These are phyloP conservation scores for Debaryomycetaceae sp. DNA, from an alignment of 1,139 yeast genomes.

Conservation along the genomic window DNA sequence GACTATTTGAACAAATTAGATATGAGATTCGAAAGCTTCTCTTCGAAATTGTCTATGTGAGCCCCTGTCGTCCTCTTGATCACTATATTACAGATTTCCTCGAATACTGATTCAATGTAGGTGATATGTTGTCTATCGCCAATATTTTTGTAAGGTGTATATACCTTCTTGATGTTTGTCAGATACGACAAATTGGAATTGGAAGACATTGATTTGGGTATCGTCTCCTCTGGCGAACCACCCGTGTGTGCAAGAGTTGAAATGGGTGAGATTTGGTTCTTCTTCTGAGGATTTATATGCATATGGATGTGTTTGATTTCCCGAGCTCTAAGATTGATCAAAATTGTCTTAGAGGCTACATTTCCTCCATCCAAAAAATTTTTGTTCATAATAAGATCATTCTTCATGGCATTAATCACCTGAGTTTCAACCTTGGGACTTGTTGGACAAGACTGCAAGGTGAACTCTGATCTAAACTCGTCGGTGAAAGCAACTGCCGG, in stretches of 20 bases:
- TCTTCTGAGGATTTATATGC: slow-evolving; percentile 6
- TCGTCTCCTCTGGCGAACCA: slow-evolving; percentile 3
- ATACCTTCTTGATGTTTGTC: slow-evolving; percentile 36
- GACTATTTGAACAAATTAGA: slow-evolving; percentile 8
- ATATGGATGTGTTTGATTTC: slow-evolving; percentile 54
- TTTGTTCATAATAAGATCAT: slow-evolving; percentile 46
- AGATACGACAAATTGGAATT: slow-evolving; percentile 21
- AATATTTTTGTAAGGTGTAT: slow-evolving; percentile 29
- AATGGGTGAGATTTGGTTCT: slow-evolving; percentile 12
- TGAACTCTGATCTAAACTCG: slow-evolving; percentile 51
- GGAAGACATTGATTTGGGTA: neutral
- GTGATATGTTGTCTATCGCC: slow-evolving; percentile 30
- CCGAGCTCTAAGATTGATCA: slow-evolving; percentile 51
- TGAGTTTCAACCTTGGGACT: slow-evolving; percentile 51
- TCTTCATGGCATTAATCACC: slow-evolving; percentile 51
- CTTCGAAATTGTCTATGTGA: slow-evolving; percentile 14
- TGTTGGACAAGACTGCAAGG: slow-evolving; percentile 47
- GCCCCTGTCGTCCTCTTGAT: neutral
- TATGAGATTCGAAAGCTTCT: slow-evolving; percentile 16
- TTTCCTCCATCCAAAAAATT: slow-evolving; percentile 31
- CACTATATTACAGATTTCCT: slow-evolving; percentile 23
- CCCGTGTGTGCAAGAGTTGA: slow-evolving; percentile 2
- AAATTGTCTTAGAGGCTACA: slow-evolving; percentile 35
- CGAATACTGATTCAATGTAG: slow-evolving; percentile 22
- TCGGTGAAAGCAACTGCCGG: slow-evolving; percentile 50